Base-by-base conservation (phyloP, 225 moss, liverwort and hornwort genomes). In the Neckera pumila region DNA sequence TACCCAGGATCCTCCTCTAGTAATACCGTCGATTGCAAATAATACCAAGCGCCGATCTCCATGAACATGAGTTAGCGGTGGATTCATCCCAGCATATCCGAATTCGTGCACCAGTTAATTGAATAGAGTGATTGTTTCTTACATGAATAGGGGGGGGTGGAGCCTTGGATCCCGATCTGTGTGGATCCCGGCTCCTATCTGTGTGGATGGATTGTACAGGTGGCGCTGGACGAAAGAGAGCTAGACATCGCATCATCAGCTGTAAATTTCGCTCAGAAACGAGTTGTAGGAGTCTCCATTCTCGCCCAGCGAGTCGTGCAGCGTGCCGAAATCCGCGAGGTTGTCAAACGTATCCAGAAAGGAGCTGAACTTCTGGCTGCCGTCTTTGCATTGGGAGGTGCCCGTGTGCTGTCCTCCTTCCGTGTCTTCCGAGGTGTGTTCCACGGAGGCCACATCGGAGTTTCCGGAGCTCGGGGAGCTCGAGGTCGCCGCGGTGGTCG, bases 321-420 rank as follows among this genome's bases (percentile, higher is more conserved):
- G 90, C 31, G 88, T 75, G 22, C 92, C 89, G 74, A 94, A 92
- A 83, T 94, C 94, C 21, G 91, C 81, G 17, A 94, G 86, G 86
- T 92, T 91, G 56, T 92, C 94, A 21, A 94, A 94, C 14, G 92
- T 90, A 47, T 94, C 94, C 36, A 94, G 90, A 56, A 94, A 94
- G n/a, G 91, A 89, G 83, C 86, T 90, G 88, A 89, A 92, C 36
- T 92, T 93, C 81, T 89, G 90, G 30, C 72, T 74, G 18, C 53
- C 28, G 47, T 93, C 93, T 88, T 92, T 90, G 82, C 84, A 89
- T 23, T 92, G 92, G 56, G 89, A 91, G 10, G 91, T 92, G 33
- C 85, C 91, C 21, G 84, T 87, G 22, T 89, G 88, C 13, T 86
- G 90, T 2, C 87, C 91, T n/a, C 87, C 91, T 23, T 92, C 91